Percentiles rank a stretch among this genome's conserved stretches.
These are phyloP conservation scores for Chaetomiaceae sp. DNA, from an alignment of 2,329 filamentous ascomycete genomes.

Conservation along the genomic window DNA sequence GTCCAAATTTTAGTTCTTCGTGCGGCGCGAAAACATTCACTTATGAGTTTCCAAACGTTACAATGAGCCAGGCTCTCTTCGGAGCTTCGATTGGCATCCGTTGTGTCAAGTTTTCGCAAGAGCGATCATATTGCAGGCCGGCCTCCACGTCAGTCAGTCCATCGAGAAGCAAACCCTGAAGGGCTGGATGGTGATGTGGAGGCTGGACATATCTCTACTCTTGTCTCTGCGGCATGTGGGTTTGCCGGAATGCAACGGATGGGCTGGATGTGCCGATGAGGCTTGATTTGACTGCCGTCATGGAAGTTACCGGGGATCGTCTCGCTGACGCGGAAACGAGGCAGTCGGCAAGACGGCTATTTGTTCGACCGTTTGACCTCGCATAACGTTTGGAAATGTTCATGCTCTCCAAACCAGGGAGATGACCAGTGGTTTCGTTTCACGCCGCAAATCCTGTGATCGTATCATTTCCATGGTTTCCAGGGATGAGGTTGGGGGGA, in stretches of 20 bases:
- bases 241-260: too few relatives aligned
- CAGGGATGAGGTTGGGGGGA: slow-evolving; percentile 18
- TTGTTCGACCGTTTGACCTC: slow-evolving; percentile 14
- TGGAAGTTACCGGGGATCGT: slow-evolving; percentile 15
- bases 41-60: slow-evolving; percentile 76
- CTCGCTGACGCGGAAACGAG: neutral
- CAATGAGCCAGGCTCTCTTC: slow-evolving; percentile 54
- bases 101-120: slow-evolving; percentile 80
- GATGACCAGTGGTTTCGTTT: slow-evolving; percentile 13
- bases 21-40: neutral
- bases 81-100: slow-evolving; percentile 51
- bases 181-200: slow-evolving; percentile 35
- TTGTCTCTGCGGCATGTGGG: too few relatives aligned
- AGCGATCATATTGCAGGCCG: slow-evolving; percentile 71
- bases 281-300: slow-evolving; percentile 2
- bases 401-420: slow-evolving; percentile 17
- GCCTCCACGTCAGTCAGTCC: slow-evolving; percentile 47
- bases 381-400: slow-evolving; percentile 13
- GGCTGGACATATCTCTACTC: slow-evolving; percentile 39
- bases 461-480: slow-evolving; percentile 18
- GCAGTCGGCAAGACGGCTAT: slow-evolving; percentile 16
- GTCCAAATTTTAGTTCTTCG: too few relatives aligned
- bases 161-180: slow-evolving; percentile 39
- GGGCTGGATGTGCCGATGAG: too few relatives aligned
- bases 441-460: slow-evolving; percentile 18